Conservation (phyloP, 345 rosid genomes). For the Gossypium stocksii region DNA sequence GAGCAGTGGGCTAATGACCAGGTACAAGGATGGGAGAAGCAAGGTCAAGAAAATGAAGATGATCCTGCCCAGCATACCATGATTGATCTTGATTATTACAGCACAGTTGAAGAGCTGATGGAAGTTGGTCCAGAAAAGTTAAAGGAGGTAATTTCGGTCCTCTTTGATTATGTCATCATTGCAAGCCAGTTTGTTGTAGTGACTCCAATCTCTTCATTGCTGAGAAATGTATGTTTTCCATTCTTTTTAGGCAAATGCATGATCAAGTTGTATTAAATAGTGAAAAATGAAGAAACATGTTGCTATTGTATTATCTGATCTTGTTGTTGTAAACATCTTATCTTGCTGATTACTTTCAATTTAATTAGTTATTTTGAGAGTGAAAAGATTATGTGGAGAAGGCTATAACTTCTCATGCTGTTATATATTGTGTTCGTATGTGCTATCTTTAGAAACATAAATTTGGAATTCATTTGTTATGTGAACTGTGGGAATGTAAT, state of each 20-base stretch:
- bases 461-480: not conserved
- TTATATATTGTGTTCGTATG: not conserved
- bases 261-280: not conserved
- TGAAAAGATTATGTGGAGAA: not conserved
- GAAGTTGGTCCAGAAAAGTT: slow-evolving; percentile 91
- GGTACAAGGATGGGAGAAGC: slow-evolving; percentile 64
- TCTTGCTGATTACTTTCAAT: not conserved
- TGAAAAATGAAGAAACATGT: not conserved
- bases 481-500: not conserved
- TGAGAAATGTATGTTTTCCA: not conserved
- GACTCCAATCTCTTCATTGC: not conserved
- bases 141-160: slow-evolving; percentile 54
- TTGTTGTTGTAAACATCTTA: not conserved
- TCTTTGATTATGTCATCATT: slow-evolving; percentile 1
- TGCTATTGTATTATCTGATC: not conserved
- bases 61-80: slow-evolving; percentile 35
- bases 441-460: not conserved
- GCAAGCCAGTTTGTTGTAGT: not conserved
- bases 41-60: slow-evolving; percentile 52
- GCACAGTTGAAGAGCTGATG: slow-evolving; percentile 78
- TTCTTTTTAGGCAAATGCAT: not conserved
- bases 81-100: slow-evolving; percentile 89
- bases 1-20: slow-evolving; percentile 56
- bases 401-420: not conserved
- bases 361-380: not conserved